Conservation (phyloP, 2,329 filamentous ascomycete genomes). For the Zymoseptoria brevis region DNA sequence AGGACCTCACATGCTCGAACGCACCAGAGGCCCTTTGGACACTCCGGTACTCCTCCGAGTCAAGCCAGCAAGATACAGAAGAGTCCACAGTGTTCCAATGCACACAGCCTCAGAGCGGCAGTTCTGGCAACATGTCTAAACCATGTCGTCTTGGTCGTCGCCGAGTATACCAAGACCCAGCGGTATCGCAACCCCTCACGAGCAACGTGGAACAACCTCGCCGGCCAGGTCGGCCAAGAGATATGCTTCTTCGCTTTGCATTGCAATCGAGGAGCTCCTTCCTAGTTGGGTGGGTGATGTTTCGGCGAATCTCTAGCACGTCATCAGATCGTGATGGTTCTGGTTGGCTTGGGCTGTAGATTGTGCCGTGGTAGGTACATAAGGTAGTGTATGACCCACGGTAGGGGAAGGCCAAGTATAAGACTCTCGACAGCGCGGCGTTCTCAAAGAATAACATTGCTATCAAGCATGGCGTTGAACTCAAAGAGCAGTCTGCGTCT, state of each 20-base stretch:
- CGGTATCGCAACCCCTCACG: not conserved
- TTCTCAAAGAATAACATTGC: not conserved
- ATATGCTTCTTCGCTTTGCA: not conserved
- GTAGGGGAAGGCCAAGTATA: not conserved
- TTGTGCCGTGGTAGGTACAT: not conserved
- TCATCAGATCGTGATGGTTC: not conserved
- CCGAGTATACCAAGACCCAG: not conserved
- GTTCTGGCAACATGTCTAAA: not conserved
- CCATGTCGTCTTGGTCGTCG: not conserved
- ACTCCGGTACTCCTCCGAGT: too few relatives aligned
- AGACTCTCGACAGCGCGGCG: too few relatives aligned
- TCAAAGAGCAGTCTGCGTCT: not conserved
- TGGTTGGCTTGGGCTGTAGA: not conserved
- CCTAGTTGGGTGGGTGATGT: not conserved
- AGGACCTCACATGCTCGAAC: not conserved
- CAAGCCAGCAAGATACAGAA: not conserved
- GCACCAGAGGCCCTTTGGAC: too few relatives aligned
- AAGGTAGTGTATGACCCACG: not conserved
- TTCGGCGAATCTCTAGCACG: not conserved
- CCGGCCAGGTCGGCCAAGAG: not conserved
- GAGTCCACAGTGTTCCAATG: not conserved
- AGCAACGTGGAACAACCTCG: not conserved
- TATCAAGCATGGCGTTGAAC: not conserved
- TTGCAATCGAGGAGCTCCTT: not conserved
- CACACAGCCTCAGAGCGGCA: not conserved